phyloP scores from a whole-genome alignment of 345 rosid species.

The Arabis alpina region DNA sequence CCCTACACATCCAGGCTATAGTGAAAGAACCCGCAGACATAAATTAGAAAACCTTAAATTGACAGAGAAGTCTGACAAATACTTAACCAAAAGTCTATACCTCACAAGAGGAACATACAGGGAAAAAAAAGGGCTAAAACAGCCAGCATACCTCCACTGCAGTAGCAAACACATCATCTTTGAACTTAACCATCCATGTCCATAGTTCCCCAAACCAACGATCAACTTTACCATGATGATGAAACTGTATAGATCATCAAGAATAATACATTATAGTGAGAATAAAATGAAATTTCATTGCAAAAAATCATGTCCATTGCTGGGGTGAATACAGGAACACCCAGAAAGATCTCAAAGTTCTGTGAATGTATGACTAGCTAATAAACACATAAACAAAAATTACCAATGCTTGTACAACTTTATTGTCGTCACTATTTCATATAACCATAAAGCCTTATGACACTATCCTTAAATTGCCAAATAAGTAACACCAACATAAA shows the following conservation, averaged over 20 bases:
- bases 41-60: constrained; percentile 26
- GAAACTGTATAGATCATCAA: constrained; percentile 53
- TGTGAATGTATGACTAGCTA: neutral
- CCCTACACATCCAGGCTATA: constrained; percentile 80
- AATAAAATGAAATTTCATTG: constrained; percentile 12
- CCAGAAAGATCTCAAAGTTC: constrained; percentile 14
- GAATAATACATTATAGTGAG: constrained; percentile 24
- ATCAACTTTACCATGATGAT: constrained; percentile 66
- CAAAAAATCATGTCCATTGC: constrained; percentile 5
- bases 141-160: constrained; percentile 66
- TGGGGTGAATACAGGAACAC: constrained; percentile 16
- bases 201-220: constrained; percentile 82
- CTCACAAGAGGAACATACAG: constrained; percentile 5
- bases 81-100: constrained; percentile 24
- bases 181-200: constrained; percentile 82
- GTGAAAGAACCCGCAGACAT: constrained; percentile 32
- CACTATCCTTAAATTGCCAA: neutral
- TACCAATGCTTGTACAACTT: constrained; percentile 4
- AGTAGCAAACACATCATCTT: constrained; percentile 64
- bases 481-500: constrained; percentile 16
- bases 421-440: constrained; percentile 2
- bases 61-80: constrained; percentile 20
- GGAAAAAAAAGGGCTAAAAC: constrained; percentile 7
- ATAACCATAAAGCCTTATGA: constrained; percentile 5
- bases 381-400: constrained; percentile 1